These are phyloP conservation scores for Monosporozyma yasuniensis DNA, from an alignment of 805 yeast species.

Conservation along the genomic window DNA sequence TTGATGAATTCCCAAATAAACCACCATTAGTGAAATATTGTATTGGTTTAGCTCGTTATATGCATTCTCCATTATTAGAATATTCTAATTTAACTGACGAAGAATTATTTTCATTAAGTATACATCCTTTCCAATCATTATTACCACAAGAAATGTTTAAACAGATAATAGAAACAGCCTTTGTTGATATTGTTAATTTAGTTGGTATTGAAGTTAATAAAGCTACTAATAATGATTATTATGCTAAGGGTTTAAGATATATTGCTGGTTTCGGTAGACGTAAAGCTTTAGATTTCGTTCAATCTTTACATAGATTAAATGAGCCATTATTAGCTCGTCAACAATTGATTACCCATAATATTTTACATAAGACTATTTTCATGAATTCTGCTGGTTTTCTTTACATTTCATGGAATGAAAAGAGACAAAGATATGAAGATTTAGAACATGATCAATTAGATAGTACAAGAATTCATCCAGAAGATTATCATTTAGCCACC, in stretches of 20 bases:
- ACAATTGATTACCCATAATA: slow-evolving; percentile 73
- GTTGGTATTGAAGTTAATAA: slow-evolving; percentile 92
- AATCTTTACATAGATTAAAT: slow-evolving; percentile 56
- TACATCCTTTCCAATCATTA: slow-evolving; percentile 66
- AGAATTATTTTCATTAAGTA: slow-evolving; percentile 58
- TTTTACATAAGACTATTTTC: slow-evolving; percentile 72
- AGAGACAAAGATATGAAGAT: slow-evolving; percentile 36
- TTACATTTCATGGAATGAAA: slow-evolving; percentile 57
- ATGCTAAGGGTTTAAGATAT: slow-evolving; percentile 63
- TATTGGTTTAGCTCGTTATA: slow-evolving; percentile 81
- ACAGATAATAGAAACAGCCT: slow-evolving; percentile 65
- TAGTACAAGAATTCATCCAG: slow-evolving; percentile 95
- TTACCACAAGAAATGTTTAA: slow-evolving; percentile 53
- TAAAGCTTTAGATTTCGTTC: slow-evolving; percentile 79
- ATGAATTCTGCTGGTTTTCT: slow-evolving; percentile 89
- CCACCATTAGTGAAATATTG: slow-evolving; percentile 75
- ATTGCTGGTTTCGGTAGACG: slow-evolving; percentile 93
- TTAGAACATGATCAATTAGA: slow-evolving; percentile 76
- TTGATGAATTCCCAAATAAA: slow-evolving; percentile 73
- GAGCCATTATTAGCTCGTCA: slow-evolving; percentile 62
- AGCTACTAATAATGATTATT: slow-evolving; percentile 62
- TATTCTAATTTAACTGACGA: slow-evolving; percentile 64
- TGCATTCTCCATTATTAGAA: slow-evolving; percentile 88
- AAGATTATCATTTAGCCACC: slow-evolving; percentile 90
- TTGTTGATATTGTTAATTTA: slow-evolving; percentile 82